Base-by-base conservation (phyloP, 2,329 filamentous ascomycete genomes). In the Colletotrichum plurivorum region DNA sequence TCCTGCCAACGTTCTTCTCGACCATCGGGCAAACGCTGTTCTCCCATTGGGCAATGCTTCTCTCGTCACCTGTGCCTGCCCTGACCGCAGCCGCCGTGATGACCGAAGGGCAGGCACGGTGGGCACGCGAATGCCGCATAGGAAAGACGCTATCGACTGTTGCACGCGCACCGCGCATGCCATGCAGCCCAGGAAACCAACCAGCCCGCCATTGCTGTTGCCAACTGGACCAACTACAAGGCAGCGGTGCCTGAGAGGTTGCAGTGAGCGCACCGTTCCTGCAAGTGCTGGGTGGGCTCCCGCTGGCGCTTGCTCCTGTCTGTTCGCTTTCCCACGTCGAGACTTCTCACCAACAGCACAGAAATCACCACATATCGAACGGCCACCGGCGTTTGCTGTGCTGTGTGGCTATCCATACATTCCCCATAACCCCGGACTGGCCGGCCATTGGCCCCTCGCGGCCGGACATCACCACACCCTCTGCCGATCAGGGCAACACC, bases 381-480 rank as follows among this genome's bases (percentile, higher is more conserved):
- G 63, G 45, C 10, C n/a, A 53, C 55, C 56, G 63, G 58, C 67
- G 53, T 56, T 48, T 68, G 52, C 45, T 57, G 36, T 41, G 39
- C 45, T 18, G 9, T 48, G 16, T 10, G 25, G 7, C 16, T 55
- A 25, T 25, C 22, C 22, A 4, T 25, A 8, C 13, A 20, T 43
- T 43, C 8, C 13, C 1, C 9, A 10, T 41, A 7, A 52, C 41
- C 31, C 45, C 55, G 25, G 31, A n/a, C 27, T 15, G 15, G 56
- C 22, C 36, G 13, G 12, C 49, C 27, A 70, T 54, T 70, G 67
- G 63, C 48, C 31, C 22, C 12, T 43, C 20, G 16, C 13, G 4
- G 27, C 25, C 18, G 31, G 27, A 58, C 67, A 69, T 67, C 67
- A 70, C 45, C 56, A 63, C 67, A 70, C 63, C 63, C 63, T 69